Conservation (phyloP, 2,329 filamentous ascomycete genomes). For the Epichloe baconii region DNA sequence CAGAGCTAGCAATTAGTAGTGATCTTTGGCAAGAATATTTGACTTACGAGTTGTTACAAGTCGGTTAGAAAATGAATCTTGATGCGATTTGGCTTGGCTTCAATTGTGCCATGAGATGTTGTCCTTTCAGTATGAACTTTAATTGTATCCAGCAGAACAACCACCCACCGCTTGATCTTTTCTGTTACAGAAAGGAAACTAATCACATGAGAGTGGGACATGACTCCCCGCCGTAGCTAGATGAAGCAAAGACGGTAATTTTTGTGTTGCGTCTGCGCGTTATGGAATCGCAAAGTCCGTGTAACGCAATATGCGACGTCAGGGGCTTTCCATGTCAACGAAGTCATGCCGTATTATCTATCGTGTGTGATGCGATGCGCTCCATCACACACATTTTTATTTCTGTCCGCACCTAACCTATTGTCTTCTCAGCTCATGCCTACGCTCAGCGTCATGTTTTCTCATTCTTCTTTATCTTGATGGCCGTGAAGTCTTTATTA, state of each 20-base stretch:
- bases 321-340: too few relatives aligned
- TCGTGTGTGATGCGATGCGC: too few relatives aligned
- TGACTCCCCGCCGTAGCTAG: neutral
- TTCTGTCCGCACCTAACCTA: too few relatives aligned
- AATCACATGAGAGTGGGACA: neutral
- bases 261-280: neutral
- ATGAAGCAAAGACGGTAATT: neutral
- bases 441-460: conserved; percentile 17
- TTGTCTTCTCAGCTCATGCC: conserved; percentile 2
- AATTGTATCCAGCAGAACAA: neutral
- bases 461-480: conserved; percentile 3
- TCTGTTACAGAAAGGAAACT: neutral
- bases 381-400: too few relatives aligned
- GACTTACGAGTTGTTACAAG: neutral
- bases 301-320: too few relatives aligned
- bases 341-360: too few relatives aligned
- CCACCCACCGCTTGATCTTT: neutral
- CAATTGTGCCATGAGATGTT: neutral
- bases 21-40: conserved; percentile 3
- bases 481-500: conserved; percentile 1
- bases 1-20: neutral
- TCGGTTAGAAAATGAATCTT: neutral
- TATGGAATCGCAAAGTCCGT: too few relatives aligned
- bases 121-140: neutral
- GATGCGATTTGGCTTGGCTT: neutral